phyloP scores from a whole-genome alignment of 306 rosid species.

The Vigna mungo region DNA sequence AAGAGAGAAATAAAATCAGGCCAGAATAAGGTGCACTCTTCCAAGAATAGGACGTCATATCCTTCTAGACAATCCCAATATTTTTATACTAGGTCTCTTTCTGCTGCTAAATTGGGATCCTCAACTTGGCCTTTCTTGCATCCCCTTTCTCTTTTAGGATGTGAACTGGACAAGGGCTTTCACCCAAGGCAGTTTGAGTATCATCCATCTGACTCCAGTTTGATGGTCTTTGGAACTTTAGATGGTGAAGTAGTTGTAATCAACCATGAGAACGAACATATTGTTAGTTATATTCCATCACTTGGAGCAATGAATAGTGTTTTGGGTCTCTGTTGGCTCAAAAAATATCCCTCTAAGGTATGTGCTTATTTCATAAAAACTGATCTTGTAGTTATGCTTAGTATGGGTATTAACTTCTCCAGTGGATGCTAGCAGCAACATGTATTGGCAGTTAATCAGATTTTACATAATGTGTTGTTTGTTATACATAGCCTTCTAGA shows the following conservation, averaged over 20 bases:
- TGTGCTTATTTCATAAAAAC: conserved; percentile 39
- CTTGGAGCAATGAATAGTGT: conserved; percentile 87
- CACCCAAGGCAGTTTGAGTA: conserved; percentile 93
- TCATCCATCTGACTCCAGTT: conserved; percentile 79
- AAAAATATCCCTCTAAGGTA: conserved; percentile 86
- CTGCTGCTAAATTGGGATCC: conserved; percentile 80
- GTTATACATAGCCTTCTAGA: conserved; percentile 30
- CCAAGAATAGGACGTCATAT: conserved; percentile 48
- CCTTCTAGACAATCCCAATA: conserved; percentile 59
- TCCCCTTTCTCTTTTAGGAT: conserved; percentile 63
- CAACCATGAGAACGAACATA: conserved; percentile 74
- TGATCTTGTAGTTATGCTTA: not conserved
- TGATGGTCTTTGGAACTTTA: conserved; percentile 86
- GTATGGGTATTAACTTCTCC: conserved; percentile 17
- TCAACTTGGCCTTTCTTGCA: conserved; percentile 79
- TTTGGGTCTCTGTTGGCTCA: conserved; percentile 90
- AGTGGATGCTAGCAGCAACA: conserved; percentile 29
- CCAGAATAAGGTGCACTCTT: conserved; percentile 42
- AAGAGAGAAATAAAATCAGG: conserved; percentile 75
- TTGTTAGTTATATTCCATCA: conserved; percentile 74
- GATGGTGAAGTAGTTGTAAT: conserved; percentile 86
- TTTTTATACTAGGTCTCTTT: conserved; percentile 74
- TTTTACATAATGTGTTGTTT: conserved; percentile 30
- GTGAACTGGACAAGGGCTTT: conserved; percentile 59
- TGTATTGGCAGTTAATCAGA: conserved; percentile 2